Evolutionary conservation across 2,329 filamentous ascomycete species (phyloP), one percentile per base, ranked within the genome.

Genomic region (Aspergillus japonicus): DNA sequence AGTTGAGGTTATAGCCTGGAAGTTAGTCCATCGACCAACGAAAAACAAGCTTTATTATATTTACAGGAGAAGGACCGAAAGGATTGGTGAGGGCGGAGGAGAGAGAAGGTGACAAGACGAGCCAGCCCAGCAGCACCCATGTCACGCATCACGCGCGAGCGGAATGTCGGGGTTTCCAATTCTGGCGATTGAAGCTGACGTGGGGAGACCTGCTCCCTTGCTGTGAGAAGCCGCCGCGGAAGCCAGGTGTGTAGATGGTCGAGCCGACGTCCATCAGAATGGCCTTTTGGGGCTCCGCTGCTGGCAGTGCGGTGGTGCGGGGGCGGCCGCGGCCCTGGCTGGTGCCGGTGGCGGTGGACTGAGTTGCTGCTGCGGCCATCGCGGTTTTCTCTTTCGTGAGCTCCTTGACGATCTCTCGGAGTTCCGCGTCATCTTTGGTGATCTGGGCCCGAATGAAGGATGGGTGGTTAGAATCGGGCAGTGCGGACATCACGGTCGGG

Each of bases 361-460:
- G 26, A 6, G 39, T 4, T 16, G 39, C 60, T 12, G 71, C 50
- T 5, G 67, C 33, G 12, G 33, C 24, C 21, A 57, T 60, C n/a
- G 60, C 39, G 26, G 65, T 42, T 26, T 66, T 68, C 39, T 66
- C 64, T 67, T 81, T 83, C 59, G 77, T 82, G 57, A 82, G 73
- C 1, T 87, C 83, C 62, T 85, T 89, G 65, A 96, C 75, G 47
- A 96, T 87, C 0, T 89, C 83, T 12, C 82, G 82, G 2, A 98
- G 79, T 71, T 97, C 93, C 29, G 84, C 78, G 47, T 96, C 90
- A 56, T 87, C 82, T 35, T 81, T 85, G 5, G 87, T 86, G 66
- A 97, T 95, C 75, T 99, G 95, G 0, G 95, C 94, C 68, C 85
- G 88, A 54, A 98, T 83, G 71, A 95, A 95, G 8, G 82, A 77